phyloP scores from a whole-genome alignment of 2,329 filamentous ascomycete species.

The Mycosphaerella arachidis region DNA sequence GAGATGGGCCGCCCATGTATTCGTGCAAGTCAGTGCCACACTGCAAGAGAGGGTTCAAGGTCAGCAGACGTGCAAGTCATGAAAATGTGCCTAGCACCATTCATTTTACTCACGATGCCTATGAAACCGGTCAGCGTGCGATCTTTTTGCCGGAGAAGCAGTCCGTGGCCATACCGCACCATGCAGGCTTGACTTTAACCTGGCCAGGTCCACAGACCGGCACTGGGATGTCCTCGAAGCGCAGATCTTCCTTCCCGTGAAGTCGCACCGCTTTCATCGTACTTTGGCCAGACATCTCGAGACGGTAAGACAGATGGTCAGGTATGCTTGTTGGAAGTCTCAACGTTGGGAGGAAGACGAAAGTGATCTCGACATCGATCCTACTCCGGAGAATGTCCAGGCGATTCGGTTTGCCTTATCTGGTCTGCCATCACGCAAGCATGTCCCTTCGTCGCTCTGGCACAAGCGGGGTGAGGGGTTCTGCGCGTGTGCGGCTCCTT shows the following conservation, averaged over 20 bases:
- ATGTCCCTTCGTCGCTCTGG: not conserved
- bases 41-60: too few species aligned
- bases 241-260: slow-evolving; percentile 35
- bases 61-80: too few species aligned
- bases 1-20: slow-evolving; percentile 33
- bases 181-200: slow-evolving; percentile 35
- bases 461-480: not conserved
- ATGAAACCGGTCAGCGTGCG: not conserved
- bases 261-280: slow-evolving; percentile 38
- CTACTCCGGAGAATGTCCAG: not conserved
- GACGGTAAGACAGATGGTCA: not conserved
- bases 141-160: not conserved
- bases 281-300: slow-evolving; percentile 2
- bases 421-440: not conserved
- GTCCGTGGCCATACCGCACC: slow-evolving; percentile 29
- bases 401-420: not conserved
- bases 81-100: too few species aligned
- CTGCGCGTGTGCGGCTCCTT: too few species aligned
- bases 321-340: not conserved
- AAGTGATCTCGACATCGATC: not conserved
- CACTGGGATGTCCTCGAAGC: slow-evolving; percentile 32
- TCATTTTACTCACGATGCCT: not conserved
- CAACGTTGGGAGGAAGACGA: not conserved
- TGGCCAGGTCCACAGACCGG: slow-evolving; percentile 33
- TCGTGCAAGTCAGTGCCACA: not conserved